phyloP scores from a whole-genome alignment of 1,284 basidiomycete genomes.

The Moesziomyces sp. region DNA sequence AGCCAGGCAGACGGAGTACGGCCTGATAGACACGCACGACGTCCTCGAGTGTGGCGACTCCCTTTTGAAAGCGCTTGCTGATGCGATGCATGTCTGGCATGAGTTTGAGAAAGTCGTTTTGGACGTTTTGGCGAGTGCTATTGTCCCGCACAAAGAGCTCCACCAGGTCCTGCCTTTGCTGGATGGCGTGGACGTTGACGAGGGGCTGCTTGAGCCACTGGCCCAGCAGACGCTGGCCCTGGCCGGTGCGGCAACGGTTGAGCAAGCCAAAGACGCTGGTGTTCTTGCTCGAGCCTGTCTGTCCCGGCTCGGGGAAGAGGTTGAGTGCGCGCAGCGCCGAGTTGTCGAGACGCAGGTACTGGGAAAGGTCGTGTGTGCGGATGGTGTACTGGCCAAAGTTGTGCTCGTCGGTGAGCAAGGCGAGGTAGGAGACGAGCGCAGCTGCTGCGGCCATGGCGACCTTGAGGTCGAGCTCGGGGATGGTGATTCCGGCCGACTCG shows the following conservation, averaged over 20 bases:
- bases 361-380: constrained; percentile 87
- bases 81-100: constrained; percentile 96
- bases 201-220: constrained; percentile 98
- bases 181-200: constrained; percentile 91
- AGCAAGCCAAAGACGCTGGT: constrained; percentile 84
- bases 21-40: constrained; percentile 93
- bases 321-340: constrained; percentile 92
- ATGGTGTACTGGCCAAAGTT: constrained; percentile 86
- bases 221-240: constrained; percentile 88
- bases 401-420: constrained; percentile 81
- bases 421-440: constrained; percentile 85
- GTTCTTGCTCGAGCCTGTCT: constrained; percentile 49
- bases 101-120: constrained; percentile 85
- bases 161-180: constrained; percentile 73
- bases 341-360: constrained; percentile 95
- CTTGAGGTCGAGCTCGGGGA: constrained; percentile 80
- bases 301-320: constrained; percentile 76
- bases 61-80: constrained; percentile 89
- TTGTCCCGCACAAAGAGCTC: constrained; percentile 85
- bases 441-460: constrained; percentile 82
- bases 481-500: constrained; percentile 66
- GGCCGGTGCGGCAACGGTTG: constrained; percentile 95
- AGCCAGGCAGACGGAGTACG: constrained; percentile 76
- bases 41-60: constrained; percentile 87
- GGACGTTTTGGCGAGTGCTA: constrained; percentile 76